Evolutionary conservation across 2,329 filamentous ascomycete species (phyloP).

Genomic region (Neocatenulostroma microsporum): DNA sequence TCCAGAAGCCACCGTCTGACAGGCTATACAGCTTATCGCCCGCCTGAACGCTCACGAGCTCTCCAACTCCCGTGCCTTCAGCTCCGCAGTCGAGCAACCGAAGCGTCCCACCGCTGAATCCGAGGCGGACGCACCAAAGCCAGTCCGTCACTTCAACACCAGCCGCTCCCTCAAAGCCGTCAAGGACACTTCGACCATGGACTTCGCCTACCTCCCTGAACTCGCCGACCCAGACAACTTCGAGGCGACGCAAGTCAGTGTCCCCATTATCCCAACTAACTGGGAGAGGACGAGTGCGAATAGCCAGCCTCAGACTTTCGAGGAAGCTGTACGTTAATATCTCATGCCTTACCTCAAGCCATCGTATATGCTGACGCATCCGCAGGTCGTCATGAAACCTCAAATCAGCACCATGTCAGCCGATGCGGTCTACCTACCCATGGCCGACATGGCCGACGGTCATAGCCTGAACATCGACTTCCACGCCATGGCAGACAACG

Average conservation of each 20-base stretch:
- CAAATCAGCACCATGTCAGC: conserved; percentile 49
- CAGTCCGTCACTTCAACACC: conserved; percentile 54
- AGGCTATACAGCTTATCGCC: conserved; percentile 37
- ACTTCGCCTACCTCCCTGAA: conserved; percentile 55
- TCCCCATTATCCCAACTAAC: conserved; percentile 26
- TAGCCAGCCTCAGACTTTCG: not conserved
- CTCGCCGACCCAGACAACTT: conserved; percentile 21
- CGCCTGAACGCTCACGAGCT: conserved; percentile 48
- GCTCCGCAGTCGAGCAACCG: conserved; percentile 45
- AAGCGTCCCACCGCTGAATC: conserved; percentile 31
- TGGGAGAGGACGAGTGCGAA: conserved; percentile 1
- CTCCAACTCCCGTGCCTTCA: conserved; percentile 47
- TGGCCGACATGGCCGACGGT: conserved; percentile 53
- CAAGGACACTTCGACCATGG: conserved; percentile 53
- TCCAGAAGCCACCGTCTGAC: conserved; percentile 1
- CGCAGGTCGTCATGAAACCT: conserved; percentile 44
- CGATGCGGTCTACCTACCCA: conserved; percentile 44
- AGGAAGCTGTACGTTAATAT: conserved; percentile 4
- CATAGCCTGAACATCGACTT: conserved; percentile 50
- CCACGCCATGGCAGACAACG: conserved; percentile 46
- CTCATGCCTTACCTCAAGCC: too few relatives aligned
- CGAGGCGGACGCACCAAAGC: conserved; percentile 19
- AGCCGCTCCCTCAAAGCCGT: conserved; percentile 49
- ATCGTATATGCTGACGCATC: too few relatives aligned
- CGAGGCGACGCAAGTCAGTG: conserved; percentile 19